Evolutionary conservation across 2,329 filamentous ascomycete genomes (phyloP), one percentile per base, ranked within the genome.

Genomic region (Venturia aucupariae): DNA sequence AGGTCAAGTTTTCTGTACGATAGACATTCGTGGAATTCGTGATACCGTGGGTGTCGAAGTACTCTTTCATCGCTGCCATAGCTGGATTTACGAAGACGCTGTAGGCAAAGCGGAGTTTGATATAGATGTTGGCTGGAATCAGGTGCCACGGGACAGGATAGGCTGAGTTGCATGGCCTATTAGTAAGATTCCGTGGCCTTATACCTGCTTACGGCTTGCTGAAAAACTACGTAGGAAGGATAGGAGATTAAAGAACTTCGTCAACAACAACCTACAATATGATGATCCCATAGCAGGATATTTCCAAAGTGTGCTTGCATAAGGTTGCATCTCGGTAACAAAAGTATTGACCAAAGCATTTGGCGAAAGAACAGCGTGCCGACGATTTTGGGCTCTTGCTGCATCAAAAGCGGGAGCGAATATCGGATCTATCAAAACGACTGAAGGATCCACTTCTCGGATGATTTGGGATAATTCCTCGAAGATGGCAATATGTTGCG

Each of bases 141-240:
- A 76, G 68, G 55, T 73, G 71, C 73, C 71, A 77, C 1, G 80
- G 80, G 0, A 83, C 71, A 3, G 80, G 81, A 64, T 77, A 82
- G 0, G 75, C 51, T 57, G 4, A 19, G 10, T 54, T 32, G 2
- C 11, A 68, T 38, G 77, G 15, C 30, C 4, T 32, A 30, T 57
- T 10, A 57, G 51, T 35, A 30, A 3, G n/a, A 6, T 2, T 30
- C 44, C 22, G 24, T 48, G 13, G 3, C 11, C 44, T 4, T 24
- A 11, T 79, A 4, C 74, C 78, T 0, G 80, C 80, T 17, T 76
- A 77, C 0, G 77, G 73, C 15, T 79, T 80, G 19, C 19, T 22
- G 19, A 22, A 1, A 30, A 54, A 54, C 8, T 1, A 5, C n/a
- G 15, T 3, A 48, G 11, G 19, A 11, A 24, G 22, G 15, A n/a